A percentile compares a stretch with the other conserved stretches of the same genome.
Evolutionary conservation across 176 grass and related monocot genomes (phyloP).

Genomic region (Elaeis guineensis): DNA sequence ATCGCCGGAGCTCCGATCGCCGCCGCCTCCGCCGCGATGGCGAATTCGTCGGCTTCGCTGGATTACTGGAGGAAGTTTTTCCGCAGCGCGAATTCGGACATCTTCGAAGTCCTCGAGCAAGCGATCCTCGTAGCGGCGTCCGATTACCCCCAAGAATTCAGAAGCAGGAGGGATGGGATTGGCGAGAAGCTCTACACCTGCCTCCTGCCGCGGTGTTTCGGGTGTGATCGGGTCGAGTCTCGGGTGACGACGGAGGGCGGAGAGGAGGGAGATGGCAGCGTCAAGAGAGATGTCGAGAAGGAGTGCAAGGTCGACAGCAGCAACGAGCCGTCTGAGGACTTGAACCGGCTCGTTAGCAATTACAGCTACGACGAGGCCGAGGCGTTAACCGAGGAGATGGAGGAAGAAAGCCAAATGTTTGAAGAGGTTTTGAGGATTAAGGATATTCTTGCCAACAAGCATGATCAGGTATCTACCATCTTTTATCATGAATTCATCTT

Average conservation of each 20-base stretch:
- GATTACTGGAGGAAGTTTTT: slow-evolving; percentile 61
- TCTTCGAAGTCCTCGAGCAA: slow-evolving; percentile 56
- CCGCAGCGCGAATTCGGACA: slow-evolving; percentile 34
- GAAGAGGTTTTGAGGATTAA: slow-evolving; percentile 47
- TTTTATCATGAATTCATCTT: not conserved
- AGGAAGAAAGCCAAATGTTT: slow-evolving; percentile 19
- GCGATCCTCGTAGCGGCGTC: slow-evolving; percentile 51
- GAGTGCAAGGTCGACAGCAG: slow-evolving; percentile 64
- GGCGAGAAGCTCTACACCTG: slow-evolving; percentile 48
- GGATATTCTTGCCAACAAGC: slow-evolving; percentile 35
- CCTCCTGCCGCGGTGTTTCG: slow-evolving; percentile 26
- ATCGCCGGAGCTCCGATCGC: too few relatives aligned
- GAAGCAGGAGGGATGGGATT: slow-evolving; percentile 48
- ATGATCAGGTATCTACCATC: slow-evolving; percentile 34
- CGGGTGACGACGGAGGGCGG: slow-evolving; percentile 6
- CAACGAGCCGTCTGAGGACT: slow-evolving; percentile 22
- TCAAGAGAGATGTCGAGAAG: slow-evolving; percentile 50
- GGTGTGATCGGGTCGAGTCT: not conserved
- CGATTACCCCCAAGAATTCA: slow-evolving; percentile 34
- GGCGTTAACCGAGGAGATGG: slow-evolving; percentile 42
- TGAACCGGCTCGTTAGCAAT: slow-evolving; percentile 31
- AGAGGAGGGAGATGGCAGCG: slow-evolving; percentile 62
- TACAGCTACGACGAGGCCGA: slow-evolving; percentile 64
- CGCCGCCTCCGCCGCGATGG: too few relatives aligned
- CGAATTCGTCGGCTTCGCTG: slow-evolving; percentile 38